These are phyloP conservation scores for Nannochloris sp. DNA, from an alignment of 139 green algal genomes.

Conservation along the genomic window DNA sequence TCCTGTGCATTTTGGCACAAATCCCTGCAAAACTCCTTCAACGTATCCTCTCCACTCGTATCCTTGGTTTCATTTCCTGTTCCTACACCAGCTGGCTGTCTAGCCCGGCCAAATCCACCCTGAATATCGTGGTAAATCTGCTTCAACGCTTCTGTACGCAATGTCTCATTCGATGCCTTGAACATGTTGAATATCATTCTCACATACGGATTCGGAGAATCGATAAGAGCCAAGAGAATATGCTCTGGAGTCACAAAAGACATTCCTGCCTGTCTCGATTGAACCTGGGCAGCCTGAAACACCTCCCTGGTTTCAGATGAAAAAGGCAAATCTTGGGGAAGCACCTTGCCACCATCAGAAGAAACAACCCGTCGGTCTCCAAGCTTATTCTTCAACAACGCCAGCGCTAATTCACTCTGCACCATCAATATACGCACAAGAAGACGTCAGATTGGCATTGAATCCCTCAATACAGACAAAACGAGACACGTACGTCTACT, in stretches of 20 bases:
- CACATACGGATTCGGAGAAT: background rate
- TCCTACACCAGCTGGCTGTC: background rate
- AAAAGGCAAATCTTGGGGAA: conserved; percentile 63
- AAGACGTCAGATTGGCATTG: background rate
- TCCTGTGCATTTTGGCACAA: conserved; percentile 60
- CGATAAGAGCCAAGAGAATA: conserved; percentile 68
- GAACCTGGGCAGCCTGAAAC: conserved; percentile 73
- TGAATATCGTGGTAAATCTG: conserved; percentile 53
- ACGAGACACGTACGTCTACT: background rate
- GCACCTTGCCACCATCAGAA: background rate
- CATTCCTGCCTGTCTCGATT: conserved; percentile 62
- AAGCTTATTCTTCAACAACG: background rate
- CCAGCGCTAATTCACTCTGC: background rate
- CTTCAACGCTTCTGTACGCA: conserved; percentile 43
- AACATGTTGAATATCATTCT: conserved; percentile 22
- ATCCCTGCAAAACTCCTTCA: conserved; percentile 86
- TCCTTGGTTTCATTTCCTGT: background rate
- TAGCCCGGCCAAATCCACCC: conserved; percentile 10
- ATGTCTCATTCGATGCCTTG: conserved; percentile 32
- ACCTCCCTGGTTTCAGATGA: conserved; percentile 55
- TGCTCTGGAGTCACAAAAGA: conserved; percentile 89
- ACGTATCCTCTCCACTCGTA: conserved; percentile 29
- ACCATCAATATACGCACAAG: background rate
- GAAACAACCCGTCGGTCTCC: background rate
- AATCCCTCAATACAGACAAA: background rate